These are phyloP conservation scores for Ascochyta viciae-villosae DNA, from an alignment of 2,329 filamentous ascomycete species.

Conservation along the genomic window DNA sequence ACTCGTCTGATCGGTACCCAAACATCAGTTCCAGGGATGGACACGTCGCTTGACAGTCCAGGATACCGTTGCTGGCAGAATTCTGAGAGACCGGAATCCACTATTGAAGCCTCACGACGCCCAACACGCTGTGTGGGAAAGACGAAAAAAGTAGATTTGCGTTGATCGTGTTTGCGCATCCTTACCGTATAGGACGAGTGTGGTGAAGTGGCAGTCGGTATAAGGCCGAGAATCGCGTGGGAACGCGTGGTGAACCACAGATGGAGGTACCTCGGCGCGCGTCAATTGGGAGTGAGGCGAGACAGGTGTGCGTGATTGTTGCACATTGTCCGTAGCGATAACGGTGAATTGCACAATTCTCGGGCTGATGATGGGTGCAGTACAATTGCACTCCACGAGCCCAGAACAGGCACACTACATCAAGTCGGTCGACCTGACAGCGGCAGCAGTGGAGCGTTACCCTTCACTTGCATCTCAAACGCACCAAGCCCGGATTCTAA, in stretches of 20 bases:
- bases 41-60: conserved; percentile 20
- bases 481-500: neutral
- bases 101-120: conserved; percentile 28
- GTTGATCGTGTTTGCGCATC: conserved; percentile 11
- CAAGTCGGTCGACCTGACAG: conserved; percentile 4
- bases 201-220: conserved; percentile 9
- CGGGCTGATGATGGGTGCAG: neutral
- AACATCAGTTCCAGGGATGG: conserved; percentile 1
- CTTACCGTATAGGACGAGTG: neutral
- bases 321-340: neutral
- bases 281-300: conserved; percentile 12
- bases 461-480: conserved; percentile 3
- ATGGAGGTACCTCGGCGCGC: conserved; percentile 12
- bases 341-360: neutral
- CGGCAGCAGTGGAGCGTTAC: conserved; percentile 12
- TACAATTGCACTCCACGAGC: conserved; percentile 2
- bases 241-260: conserved; percentile 3
- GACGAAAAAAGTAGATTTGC: neutral
- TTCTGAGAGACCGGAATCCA: conserved; percentile 17
- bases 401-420: neutral
- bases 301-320: neutral
- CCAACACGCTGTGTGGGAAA: conserved; percentile 5
- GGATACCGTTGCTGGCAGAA: conserved; percentile 26
- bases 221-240: conserved; percentile 7
- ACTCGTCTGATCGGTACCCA: neutral